Base-by-base conservation (phyloP, 2,329 filamentous ascomycete species). In the Phaeosphaeria sp. region DNA sequence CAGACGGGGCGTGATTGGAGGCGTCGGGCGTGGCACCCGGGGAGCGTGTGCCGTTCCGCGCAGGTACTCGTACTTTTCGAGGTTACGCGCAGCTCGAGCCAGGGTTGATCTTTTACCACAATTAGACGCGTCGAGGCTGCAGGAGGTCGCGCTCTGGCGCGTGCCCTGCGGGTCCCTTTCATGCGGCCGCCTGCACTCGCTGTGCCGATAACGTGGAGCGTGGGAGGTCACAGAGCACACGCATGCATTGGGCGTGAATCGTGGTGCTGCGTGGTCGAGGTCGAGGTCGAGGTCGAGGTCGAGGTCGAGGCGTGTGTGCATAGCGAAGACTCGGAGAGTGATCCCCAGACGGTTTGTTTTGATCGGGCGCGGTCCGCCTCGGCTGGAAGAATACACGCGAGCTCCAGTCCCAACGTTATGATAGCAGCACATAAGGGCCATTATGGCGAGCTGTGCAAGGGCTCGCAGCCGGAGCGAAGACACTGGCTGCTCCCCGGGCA, bases 181-280 rank as follows among this genome's bases (percentile, higher is more conserved):
- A 66, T 72, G 68, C 69, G 61, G 52, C 61, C 58, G 57, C 50
- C 63, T 45, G 60, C 60, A 61, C 59, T 54, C 45, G 48, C 45
- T 51, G 52, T 59, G 59, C 59, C 45, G 36, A 54, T 21, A 54
- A 54, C 52, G 52, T 54, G 52, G 52, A 52, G 46, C 51, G 56
- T 61, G 57, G 53, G 53, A 49, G 49, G 50, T 58, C 51, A 49
- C 57, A 48, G 53, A 48, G 49, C 49, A 46, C 45, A 43, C 21
- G 47, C 44, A 44, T 57, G 33, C 25, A 48, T 7, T 21, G 44
- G 33, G 50, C 39, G 21, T 30, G 39, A 40, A 15, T 36, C 8
- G 36, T 42, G 49, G 18, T 33, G 47, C 33, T 36, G 30, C 30
- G 48, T 22, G 40, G 44, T 30, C 54, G 50, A 30, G 30, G 27